Conservation (phyloP, 75 land plant genomes). For the Selaginella moellendorffii region DNA sequence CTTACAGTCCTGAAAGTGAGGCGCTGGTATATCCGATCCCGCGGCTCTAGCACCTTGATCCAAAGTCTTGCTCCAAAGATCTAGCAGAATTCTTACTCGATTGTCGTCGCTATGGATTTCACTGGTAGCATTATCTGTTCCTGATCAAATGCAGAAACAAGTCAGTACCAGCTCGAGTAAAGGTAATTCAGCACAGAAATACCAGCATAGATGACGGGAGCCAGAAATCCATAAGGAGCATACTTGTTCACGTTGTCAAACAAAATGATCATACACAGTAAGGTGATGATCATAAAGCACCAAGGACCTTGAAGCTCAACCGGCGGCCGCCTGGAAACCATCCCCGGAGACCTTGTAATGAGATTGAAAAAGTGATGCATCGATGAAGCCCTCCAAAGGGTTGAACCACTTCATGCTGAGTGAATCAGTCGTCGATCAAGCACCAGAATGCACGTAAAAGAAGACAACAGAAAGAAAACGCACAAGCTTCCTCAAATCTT, state of each 20-base stretch:
- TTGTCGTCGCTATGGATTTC: neutral
- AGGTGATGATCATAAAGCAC: too few species aligned
- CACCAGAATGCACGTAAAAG: too few species aligned
- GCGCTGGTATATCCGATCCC: neutral
- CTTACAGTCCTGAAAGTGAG: slow-evolving; percentile 2
- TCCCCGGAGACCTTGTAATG: too few species aligned
- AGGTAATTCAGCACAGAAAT: neutral
- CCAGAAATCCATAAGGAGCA: neutral
- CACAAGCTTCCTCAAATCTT: too few species aligned
- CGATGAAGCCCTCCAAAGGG: too few species aligned
- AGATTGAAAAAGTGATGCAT: too few species aligned
- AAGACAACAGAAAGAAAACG: too few species aligned
- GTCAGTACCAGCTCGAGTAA: neutral
- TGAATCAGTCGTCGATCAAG: too few species aligned
- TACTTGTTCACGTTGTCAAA: neutral
- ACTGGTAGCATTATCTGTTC: neutral
- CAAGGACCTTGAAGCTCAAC: too few species aligned
- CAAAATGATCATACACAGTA: too few species aligned
- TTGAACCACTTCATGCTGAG: too few species aligned
- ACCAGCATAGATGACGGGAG: neutral
- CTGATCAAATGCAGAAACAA: neutral
- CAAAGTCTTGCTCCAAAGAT: neutral
- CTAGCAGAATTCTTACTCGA: neutral
- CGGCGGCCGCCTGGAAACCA: too few species aligned
- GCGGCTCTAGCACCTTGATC: neutral